phyloP scores from a whole-genome alignment of 148 eudicot species.

The Heliamphora exappendiculata region DNA sequence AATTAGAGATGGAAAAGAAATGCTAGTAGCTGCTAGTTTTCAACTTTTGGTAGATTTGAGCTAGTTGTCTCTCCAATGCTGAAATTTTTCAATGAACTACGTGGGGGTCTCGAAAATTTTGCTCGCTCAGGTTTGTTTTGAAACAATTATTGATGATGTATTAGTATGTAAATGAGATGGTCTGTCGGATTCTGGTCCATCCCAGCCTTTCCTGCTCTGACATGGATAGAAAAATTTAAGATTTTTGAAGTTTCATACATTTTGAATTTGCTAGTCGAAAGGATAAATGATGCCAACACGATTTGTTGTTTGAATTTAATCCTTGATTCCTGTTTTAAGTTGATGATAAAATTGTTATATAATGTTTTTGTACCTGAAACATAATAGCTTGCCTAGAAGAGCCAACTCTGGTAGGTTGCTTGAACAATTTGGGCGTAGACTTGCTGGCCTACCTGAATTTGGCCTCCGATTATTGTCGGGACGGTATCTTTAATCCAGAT shows the following conservation, averaged over 20 bases:
- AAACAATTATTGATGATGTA: constrained; percentile 14
- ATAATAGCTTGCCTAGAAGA: no score
- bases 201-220: background rate
- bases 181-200: background rate
- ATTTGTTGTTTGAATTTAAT: background rate
- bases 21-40: background rate
- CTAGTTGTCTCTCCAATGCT: constrained; percentile 1
- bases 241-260: background rate
- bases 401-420: no score
- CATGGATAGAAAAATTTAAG: background rate
- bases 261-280: background rate
- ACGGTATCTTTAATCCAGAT: no score
- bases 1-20: constrained; percentile 19
- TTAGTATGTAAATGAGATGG: constrained; percentile 20
- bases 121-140: background rate
- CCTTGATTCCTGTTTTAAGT: no score
- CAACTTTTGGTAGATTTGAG: constrained; percentile 11
- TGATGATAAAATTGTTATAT: no score
- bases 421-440: no score
- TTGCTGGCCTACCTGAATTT: no score
- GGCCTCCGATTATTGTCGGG: no score
- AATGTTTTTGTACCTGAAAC: no score
- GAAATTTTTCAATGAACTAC: background rate
- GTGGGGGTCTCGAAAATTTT: background rate
- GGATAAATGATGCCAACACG: background rate